Conservation (phyloP, 495 filamentous ascomycete species). For the Evernia prunastri region DNA sequence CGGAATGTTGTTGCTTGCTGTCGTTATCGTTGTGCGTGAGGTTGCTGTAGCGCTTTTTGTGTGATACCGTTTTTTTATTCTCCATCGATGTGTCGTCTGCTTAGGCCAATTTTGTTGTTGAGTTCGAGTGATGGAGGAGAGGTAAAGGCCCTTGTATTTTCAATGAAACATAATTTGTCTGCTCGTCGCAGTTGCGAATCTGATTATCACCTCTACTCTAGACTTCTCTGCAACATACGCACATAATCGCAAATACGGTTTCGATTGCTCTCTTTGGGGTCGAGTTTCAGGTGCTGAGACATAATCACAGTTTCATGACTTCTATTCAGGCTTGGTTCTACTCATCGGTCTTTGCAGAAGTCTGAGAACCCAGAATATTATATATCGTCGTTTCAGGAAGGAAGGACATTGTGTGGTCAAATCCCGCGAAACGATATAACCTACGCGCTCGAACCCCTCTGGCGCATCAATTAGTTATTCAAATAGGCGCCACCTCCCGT, state of each 20-base stretch:
- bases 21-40: neutral
- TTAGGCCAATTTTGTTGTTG: neutral
- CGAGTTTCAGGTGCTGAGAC: neutral
- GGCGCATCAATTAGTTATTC: neutral
- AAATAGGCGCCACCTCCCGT: neutral
- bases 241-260: neutral
- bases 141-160: neutral
- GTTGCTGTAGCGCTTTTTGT: neutral
- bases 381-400: neutral
- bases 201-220: neutral
- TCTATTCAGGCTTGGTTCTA: too few relatives aligned
- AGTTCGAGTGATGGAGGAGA: neutral
- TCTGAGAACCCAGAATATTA: neutral
- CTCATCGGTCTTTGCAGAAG: neutral
- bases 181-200: neutral
- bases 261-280: neutral
- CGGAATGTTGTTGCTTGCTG: too few relatives aligned
- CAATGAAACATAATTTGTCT: neutral
- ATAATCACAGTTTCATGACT: neutral
- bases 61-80: neutral
- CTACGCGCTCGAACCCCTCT: neutral
- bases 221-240: neutral
- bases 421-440: neutral
- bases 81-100: neutral
- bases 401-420: neutral